Base-by-base conservation (phyloP, 768 basidiomycete genomes). In the Polyporus arcularius region DNA sequence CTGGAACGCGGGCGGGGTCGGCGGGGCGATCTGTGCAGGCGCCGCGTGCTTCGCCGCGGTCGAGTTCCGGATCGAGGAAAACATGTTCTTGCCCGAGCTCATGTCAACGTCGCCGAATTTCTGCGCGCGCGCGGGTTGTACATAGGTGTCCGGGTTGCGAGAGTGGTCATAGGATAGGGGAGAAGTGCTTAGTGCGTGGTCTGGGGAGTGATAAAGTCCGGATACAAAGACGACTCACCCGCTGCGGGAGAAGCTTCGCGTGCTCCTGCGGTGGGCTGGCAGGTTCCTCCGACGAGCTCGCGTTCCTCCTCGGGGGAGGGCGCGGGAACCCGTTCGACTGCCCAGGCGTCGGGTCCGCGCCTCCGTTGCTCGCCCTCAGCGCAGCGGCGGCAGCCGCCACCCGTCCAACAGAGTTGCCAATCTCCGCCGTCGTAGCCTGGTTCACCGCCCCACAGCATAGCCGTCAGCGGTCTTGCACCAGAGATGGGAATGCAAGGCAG, bases 91-190 rank as follows among this genome's bases (percentile, higher is more conserved):
- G 6, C 75, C 64, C 1, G 84, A 83, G 0, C 84, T 79, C 42
- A 80, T 79, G 70, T 87, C 82, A 26, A 87, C 75, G 59, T 83
- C 79, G n/a, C 84, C 85, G 55, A 87, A 78, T 81, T 78, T 83
- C 86, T 87, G 64, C 32, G 31, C 47, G 42, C 18, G 49, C 30
- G 18, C 30, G 32, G 6, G 35, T 35, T 12, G n/a, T 18, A 47
- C 18, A 28, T 21, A 30, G 21, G 40, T 12, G 16, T 45, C 15
- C 5, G 26, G 51, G 4, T 50, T n/a, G 18, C 16, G 31, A 45
- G 43, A 47, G 38, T 10, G 41, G 21, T 5, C 26, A 18, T 15
- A 47, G 16, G 30, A 18, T 16, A 10, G 18, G 15, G 39, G 43
- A 4, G 21, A 28, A 30, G 15, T n/a, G 42, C 16, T 30, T 8